A percentile compares a stretch with the other conserved stretches of the same genome.
These are phyloP conservation scores for Thelonectria blattea DNA, from an alignment of 2,329 filamentous ascomycete genomes.

Conservation along the genomic window DNA sequence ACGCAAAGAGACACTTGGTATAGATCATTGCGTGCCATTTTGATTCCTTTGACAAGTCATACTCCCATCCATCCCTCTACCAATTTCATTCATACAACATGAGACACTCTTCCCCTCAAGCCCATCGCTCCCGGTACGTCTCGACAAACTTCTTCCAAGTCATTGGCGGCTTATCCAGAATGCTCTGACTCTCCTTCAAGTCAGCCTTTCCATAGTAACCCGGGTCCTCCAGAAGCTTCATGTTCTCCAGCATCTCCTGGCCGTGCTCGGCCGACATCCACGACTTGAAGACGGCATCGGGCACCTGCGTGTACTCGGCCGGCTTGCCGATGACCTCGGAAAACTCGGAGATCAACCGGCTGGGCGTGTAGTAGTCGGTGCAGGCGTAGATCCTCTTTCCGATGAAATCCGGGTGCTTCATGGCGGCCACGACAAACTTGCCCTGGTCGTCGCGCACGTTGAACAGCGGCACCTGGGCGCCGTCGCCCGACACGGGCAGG, in stretches of 20 bases:
- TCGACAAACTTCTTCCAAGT: slow-evolving; percentile 48
- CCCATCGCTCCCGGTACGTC: slow-evolving; percentile 41
- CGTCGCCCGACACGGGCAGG: slow-evolving; percentile 40
- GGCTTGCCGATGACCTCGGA: slow-evolving; percentile 44
- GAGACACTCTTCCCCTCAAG: neutral
- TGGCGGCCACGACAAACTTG: slow-evolving; percentile 44
- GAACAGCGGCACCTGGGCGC: slow-evolving; percentile 47
- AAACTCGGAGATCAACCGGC: slow-evolving; percentile 43
- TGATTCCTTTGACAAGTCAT: neutral
- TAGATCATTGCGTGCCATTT: neutral
- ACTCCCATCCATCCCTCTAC: neutral
- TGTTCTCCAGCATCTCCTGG: slow-evolving; percentile 50
- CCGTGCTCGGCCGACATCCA: slow-evolving; percentile 39
- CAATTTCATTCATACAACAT: neutral
- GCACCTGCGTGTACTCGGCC: slow-evolving; percentile 39
- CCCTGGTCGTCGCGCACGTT: slow-evolving; percentile 48
- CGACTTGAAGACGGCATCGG: slow-evolving; percentile 44
- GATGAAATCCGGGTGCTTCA: slow-evolving; percentile 35
- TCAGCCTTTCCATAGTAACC: slow-evolving; percentile 49
- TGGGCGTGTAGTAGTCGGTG: slow-evolving; percentile 44
- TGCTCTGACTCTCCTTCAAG: slow-evolving; percentile 40
- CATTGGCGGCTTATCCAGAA: slow-evolving; percentile 46
- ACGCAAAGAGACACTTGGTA: no score
- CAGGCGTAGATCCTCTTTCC: slow-evolving; percentile 47
- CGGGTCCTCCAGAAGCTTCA: slow-evolving; percentile 48